Percentiles rank a stretch among this genome's conserved stretches.
Conservation (phyloP, 2,329 filamentous ascomycete species). For the Alternaria angustiovoidea region DNA sequence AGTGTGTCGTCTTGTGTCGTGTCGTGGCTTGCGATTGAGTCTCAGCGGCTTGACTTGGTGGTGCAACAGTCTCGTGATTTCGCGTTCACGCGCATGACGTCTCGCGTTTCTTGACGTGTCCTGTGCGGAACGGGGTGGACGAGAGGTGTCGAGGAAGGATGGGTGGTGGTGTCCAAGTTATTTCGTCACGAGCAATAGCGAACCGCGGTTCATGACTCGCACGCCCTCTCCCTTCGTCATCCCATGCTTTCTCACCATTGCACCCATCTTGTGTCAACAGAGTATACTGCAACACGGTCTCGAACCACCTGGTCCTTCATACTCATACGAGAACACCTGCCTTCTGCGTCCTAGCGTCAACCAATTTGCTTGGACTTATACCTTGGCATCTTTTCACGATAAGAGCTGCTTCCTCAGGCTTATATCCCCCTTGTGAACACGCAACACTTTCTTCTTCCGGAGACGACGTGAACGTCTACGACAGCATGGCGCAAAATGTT, state of each 20-base stretch:
- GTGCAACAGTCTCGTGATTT: conserved; percentile 32
- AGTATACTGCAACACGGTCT: neutral
- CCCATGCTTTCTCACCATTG: neutral
- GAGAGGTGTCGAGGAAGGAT: neutral
- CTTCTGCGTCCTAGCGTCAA: conserved; percentile 20
- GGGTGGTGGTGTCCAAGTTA: conserved; percentile 18
- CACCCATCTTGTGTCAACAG: neutral
- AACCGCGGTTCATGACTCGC: conserved; percentile 36
- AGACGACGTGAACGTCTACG: neutral
- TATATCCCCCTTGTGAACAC: conserved; percentile 9
- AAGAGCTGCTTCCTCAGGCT: conserved; percentile 18
- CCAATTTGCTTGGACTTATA: conserved; percentile 5
- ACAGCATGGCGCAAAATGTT: conserved; percentile 29
- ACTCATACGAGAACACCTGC: conserved; percentile 13
- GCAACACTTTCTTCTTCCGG: neutral
- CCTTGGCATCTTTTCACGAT: conserved; percentile 24
- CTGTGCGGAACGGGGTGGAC: conserved; percentile 8
- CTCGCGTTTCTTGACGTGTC: conserved; percentile 15
- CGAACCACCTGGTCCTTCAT: conserved; percentile 1
- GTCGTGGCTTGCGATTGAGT: conserved; percentile 8
- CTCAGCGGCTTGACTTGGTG: conserved; percentile 9
- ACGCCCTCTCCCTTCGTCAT: conserved; percentile 18
- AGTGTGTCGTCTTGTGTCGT: conserved; percentile 27
- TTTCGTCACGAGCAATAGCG: conserved; percentile 32
- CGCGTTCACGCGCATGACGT: conserved; percentile 25